Conservation (phyloP, 75 land plant species). For the Picea sitchensis region DNA sequence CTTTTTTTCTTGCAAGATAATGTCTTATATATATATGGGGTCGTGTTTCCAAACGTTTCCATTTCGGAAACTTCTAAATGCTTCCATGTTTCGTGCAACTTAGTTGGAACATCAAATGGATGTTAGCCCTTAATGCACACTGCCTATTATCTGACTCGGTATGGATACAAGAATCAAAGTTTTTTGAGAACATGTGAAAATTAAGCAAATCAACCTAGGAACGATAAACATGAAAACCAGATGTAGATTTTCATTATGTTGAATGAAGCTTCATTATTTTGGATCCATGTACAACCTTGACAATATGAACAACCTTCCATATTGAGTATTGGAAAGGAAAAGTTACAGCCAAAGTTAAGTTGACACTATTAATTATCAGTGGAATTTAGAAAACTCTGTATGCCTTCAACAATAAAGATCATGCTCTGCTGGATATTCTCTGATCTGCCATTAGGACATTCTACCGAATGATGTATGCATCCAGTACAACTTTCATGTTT, state of each 20-base stretch:
- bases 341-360: not conserved
- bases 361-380: too few species aligned
- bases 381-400: not conserved
- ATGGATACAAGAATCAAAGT: not conserved
- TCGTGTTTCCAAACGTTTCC: too few species aligned
- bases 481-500: not conserved
- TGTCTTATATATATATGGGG: too few species aligned
- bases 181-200: not conserved
- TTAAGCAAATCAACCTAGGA: not conserved
- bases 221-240: not conserved
- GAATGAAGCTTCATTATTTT: not conserved
- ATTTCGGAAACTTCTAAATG: too few species aligned
- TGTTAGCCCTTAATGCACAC: too few species aligned
- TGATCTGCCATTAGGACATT: not conserved
- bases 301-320: not conserved
- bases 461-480: not conserved
- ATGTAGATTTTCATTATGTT: not conserved
- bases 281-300: not conserved
- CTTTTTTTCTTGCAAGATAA: too few species aligned
- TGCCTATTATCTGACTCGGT: not conserved
- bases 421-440: not conserved
- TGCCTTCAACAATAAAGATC: not conserved
- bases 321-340: not conserved
- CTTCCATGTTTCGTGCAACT: too few species aligned
- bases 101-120: too few species aligned